Evolutionary conservation across 2,329 filamentous ascomycete species (phyloP).

Genomic region (Sclerotiophoma versabilis): DNA sequence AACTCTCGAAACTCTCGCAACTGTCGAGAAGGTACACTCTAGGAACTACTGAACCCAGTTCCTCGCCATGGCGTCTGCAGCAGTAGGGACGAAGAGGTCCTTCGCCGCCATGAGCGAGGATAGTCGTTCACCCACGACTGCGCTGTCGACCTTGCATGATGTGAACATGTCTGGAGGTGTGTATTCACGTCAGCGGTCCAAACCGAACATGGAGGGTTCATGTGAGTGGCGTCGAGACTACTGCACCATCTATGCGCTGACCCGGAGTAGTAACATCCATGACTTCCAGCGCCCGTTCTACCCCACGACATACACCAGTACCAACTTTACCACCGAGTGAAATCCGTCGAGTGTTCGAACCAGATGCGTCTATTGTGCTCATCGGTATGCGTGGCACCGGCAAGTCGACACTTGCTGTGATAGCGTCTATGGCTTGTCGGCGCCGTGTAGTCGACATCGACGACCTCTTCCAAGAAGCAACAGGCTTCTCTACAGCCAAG

Average conservation of each 20-base stretch:
- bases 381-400: slow-evolving; percentile 77
- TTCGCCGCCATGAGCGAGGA: slow-evolving; percentile 36
- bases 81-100: slow-evolving; percentile 38
- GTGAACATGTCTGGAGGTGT: slow-evolving; percentile 4
- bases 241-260: not conserved
- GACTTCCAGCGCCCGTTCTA: slow-evolving; percentile 37
- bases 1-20: not conserved
- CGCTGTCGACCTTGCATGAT: slow-evolving; percentile 10
- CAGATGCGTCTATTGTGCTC: slow-evolving; percentile 74
- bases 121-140: slow-evolving; percentile 5
- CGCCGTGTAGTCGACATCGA: slow-evolving; percentile 74
- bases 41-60: not conserved
- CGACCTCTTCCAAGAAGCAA: slow-evolving; percentile 69
- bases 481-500: slow-evolving; percentile 66
- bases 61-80: slow-evolving; percentile 36
- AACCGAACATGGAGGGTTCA: slow-evolving; percentile 9
- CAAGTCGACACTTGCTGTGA: slow-evolving; percentile 78
- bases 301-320: slow-evolving; percentile 37
- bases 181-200: slow-evolving; percentile 6
- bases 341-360: slow-evolving; percentile 56
- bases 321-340: slow-evolving; percentile 25
- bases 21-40: not conserved
- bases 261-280: slow-evolving; percentile 27
- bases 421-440: slow-evolving; percentile 74
- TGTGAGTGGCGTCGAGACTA: slow-evolving; percentile 4